Conservation (phyloP, 176 grass and related monocot species). For the Oryza coarctata region DNA sequence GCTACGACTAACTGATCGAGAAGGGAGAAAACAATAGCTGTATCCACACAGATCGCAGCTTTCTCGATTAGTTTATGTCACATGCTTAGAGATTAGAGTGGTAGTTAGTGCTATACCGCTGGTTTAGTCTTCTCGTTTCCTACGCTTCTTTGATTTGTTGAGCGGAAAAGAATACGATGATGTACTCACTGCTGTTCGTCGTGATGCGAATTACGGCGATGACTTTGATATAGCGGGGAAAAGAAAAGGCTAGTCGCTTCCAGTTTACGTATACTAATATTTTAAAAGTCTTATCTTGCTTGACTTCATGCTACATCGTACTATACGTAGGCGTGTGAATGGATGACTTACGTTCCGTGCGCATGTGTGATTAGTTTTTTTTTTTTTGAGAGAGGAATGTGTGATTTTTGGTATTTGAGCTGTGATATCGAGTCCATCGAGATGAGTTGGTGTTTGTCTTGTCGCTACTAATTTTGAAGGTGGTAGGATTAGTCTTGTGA, state of each 20-base stretch:
- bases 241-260: neutral
- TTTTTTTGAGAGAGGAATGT: too few species aligned
- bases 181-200: neutral
- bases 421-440: neutral
- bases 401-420: neutral
- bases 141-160: conserved; percentile 31
- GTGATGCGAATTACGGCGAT: neutral
- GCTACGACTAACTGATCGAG: neutral
- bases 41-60: neutral
- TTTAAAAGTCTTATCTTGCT: neutral
- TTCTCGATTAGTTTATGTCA: conserved; percentile 26
- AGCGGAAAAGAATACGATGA: conserved; percentile 14
- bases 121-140: neutral
- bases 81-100: conserved; percentile 30
- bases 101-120: neutral
- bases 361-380: too few species aligned
- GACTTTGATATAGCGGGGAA: neutral
- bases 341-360: neutral
- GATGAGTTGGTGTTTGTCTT: neutral
- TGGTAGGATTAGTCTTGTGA: neutral
- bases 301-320: neutral
- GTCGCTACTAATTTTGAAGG: neutral
- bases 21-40: conserved; percentile 23
- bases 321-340: neutral
- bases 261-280: neutral